These are phyloP conservation scores for Phalaenopsis hybrid DNA, from an alignment of 116 monocot species.

Conservation along the genomic window DNA sequence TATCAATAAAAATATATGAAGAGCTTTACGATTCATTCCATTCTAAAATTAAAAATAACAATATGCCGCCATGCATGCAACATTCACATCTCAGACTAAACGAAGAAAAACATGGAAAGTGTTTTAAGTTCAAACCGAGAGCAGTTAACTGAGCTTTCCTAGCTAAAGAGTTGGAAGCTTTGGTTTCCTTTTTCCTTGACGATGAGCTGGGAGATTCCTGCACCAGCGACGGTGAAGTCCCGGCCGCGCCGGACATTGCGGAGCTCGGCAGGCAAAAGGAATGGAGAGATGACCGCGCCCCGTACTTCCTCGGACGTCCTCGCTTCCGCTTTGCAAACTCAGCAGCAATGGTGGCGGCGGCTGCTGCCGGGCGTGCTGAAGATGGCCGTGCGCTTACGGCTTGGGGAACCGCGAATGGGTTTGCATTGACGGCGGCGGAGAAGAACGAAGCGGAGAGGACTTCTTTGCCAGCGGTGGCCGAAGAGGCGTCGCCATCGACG, in stretches of 20 bases:
- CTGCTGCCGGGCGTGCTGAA: background rate
- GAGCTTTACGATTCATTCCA: no score
- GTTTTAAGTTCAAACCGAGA: background rate
- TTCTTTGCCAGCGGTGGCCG: background rate
- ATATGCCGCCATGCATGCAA: background rate
- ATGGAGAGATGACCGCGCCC: background rate
- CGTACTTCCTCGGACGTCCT: constrained; percentile 21
- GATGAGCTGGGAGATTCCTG: background rate
- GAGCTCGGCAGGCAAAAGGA: background rate
- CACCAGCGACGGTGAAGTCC: background rate
- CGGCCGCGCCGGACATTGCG: background rate
- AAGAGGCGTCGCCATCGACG: background rate
- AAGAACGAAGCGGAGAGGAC: background rate
- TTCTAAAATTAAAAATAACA: no score
- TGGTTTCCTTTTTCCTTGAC: constrained; percentile 1
- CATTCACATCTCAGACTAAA: background rate
- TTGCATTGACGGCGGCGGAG: constrained; percentile 1
- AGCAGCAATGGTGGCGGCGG: background rate
- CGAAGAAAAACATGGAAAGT: background rate
- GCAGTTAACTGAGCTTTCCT: constrained; percentile 11
- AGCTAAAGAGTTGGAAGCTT: background rate
- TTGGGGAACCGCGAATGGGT: background rate
- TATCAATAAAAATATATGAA: no score
- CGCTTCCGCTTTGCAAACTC: constrained; percentile 16
- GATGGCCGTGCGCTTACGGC: constrained; percentile 1